phyloP scores from a whole-genome alignment of 2,329 filamentous ascomycete genomes.

The Hypoxylon sp. region DNA sequence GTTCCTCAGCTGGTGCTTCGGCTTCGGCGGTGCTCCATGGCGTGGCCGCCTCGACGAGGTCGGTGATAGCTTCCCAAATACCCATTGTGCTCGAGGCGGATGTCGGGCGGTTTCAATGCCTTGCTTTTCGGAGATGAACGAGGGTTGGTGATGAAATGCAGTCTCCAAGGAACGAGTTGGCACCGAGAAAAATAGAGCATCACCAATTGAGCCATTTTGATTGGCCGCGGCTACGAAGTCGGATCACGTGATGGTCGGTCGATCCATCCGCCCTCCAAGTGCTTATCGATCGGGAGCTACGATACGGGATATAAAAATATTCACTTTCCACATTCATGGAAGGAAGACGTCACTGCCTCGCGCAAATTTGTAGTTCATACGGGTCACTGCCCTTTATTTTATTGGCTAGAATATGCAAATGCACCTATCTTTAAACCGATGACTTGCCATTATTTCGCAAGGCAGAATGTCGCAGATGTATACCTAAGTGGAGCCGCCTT shows the following conservation, averaged over 20 bases:
- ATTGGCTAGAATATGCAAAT: not conserved
- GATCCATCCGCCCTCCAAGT: slow-evolving; percentile 18
- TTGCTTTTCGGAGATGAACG: slow-evolving; percentile 56
- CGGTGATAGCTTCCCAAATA: slow-evolving; percentile 75
- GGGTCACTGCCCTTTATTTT: slow-evolving; percentile 1
- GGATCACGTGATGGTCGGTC: slow-evolving; percentile 52
- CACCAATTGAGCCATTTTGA: slow-evolving; percentile 65
- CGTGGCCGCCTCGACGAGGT: slow-evolving; percentile 75
- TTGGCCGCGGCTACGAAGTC: slow-evolving; percentile 57
- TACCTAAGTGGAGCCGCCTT: not conserved
- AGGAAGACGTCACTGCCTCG: not conserved
- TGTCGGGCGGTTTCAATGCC: slow-evolving; percentile 58
- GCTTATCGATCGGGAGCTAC: slow-evolving; percentile 10
- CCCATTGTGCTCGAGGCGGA: slow-evolving; percentile 68
- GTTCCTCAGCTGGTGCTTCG: slow-evolving; percentile 77
- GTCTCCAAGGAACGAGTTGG: slow-evolving; percentile 50
- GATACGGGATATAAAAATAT: slow-evolving; percentile 30
- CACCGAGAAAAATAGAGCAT: slow-evolving; percentile 60
- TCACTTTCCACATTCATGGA: slow-evolving; percentile 5
- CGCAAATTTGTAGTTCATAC: not conserved
- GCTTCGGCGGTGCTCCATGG: slow-evolving; percentile 76
- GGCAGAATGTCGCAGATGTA: not conserved
- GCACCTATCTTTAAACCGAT: not conserved
- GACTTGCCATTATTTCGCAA: not conserved
- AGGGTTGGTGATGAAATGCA: slow-evolving; percentile 51